A percentile compares a stretch with the other conserved stretches of the same genome.
phyloP scores from a whole-genome alignment of 202 grass and related monocot species.

The Miscanthus sacchariflorus region DNA sequence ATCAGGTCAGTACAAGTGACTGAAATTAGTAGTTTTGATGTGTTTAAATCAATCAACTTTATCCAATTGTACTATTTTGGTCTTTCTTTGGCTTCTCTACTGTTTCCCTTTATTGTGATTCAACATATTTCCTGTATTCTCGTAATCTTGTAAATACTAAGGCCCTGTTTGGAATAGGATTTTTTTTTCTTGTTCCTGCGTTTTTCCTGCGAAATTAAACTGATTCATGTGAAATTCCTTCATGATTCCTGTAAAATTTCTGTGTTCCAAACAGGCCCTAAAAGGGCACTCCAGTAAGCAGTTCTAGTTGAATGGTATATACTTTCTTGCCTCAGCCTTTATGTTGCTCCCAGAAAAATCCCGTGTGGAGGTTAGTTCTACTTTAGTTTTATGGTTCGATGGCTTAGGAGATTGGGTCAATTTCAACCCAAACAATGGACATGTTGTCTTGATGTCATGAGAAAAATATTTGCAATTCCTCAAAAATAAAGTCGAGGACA shows the following conservation, averaged over 20 bases:
- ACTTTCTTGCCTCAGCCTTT: constrained; percentile 18
- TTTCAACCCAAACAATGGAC: constrained; percentile 19
- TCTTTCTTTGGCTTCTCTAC: constrained; percentile 32
- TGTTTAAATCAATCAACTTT: constrained; percentile 20
- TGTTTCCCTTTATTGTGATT: constrained; percentile 15
- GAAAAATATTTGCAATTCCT: constrained; percentile 15
- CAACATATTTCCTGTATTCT: constrained; percentile 22
- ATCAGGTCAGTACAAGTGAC: constrained; percentile 77
- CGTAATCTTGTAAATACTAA: constrained; percentile 28
- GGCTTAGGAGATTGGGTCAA: constrained; percentile 15
- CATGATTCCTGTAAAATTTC: not conserved
- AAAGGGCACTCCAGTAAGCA: constrained; percentile 19
- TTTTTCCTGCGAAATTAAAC: not conserved
- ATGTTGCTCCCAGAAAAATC: not conserved
- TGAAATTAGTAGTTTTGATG: constrained; percentile 26
- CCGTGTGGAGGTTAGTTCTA: constrained; percentile 11
- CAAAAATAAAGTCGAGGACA: not conserved
- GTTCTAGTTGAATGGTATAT: constrained; percentile 36
- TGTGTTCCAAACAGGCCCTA: not conserved
- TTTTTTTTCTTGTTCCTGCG: not conserved
- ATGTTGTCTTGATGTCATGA: constrained; percentile 26
- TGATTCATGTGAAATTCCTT: not conserved
- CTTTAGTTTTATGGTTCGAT: constrained; percentile 5
- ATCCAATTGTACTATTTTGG: not conserved
- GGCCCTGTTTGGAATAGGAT: not conserved